Evolutionary conservation across 192 early-diverging fungal genomes (phyloP).

Genomic region (Mortierella alpina): DNA sequence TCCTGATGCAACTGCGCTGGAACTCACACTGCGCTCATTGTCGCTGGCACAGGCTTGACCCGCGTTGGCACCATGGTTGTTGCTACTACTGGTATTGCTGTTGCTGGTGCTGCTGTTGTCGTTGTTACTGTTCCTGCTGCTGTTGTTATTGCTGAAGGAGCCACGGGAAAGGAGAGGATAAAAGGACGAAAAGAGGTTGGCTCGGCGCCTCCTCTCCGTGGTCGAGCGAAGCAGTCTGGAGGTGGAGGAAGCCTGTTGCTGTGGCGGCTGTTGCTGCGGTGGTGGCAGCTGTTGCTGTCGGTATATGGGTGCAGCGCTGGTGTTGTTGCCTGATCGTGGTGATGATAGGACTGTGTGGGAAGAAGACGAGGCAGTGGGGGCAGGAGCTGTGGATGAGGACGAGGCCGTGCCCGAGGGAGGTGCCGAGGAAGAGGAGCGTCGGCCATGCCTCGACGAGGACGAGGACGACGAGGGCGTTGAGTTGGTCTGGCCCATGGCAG

Average conservation of each 20-base stretch:
- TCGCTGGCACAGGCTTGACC: too few species aligned
- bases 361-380: not conserved
- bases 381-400: not conserved
- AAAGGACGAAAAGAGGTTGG: conserved; percentile 46
- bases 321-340: not conserved
- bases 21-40: too few species aligned
- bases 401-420: not conserved
- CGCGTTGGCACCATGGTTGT: not conserved
- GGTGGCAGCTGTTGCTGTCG: conserved; percentile 8
- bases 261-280: conserved; percentile 18
- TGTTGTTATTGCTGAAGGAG: conserved; percentile 11
- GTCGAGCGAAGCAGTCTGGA: conserved; percentile 42
- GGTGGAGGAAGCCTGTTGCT: conserved; percentile 7
- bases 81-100: not conserved
- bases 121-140: not conserved
- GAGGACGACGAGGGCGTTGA: conserved; percentile 15
- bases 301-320: not conserved
- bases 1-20: too few species aligned
- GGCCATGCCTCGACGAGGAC: conserved; percentile 19
- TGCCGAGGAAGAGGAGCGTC: not conserved
- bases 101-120: not conserved
- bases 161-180: conserved; percentile 40
- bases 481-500: conserved; percentile 32
- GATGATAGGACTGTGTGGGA: not conserved
- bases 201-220: conserved; percentile 36